Evolutionary conservation across 352 stramenopile genomes (phyloP), one percentile per base, ranked within the genome.

Genomic region (Thalassiosira mediterranea): DNA sequence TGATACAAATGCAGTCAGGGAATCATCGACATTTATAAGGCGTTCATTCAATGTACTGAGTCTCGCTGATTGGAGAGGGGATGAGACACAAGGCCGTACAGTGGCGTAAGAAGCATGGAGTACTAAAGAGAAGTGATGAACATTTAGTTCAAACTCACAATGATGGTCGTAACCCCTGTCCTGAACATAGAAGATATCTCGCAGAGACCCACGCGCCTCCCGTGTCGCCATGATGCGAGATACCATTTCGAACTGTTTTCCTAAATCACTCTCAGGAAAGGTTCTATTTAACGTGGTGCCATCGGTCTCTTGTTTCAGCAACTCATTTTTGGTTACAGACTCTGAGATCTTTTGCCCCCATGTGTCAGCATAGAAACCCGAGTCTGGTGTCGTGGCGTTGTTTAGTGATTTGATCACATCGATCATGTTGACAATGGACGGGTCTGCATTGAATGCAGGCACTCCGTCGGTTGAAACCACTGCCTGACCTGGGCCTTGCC

Each of bases 151-250:
- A 32, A 67, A 76, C 32, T 53, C n/a, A 17, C 26, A 21, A 72
- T 92, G 86, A 34, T 75, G 89, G 64, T 92, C 86, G 49, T 76
- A 90, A 5, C 83, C 75, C 29, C 64, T 71, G 42, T 81, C 58
- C 23, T 34, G 23, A 5, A 89, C 76, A 65, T 83, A 90, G 60
- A 90, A 93, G 13, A 87, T 67, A 53, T 87, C 78, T 23, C 81
- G 49, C 2, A 76, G 69, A 15, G 61, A 31, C 13, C 62, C 76
- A 32, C 86, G 58, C 3, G 26, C 21, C 37, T 65, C 34, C 17
- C 37, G n/a, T 3, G 76, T 74, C 52, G 76, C 52, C 48, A 91
- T 87, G 0, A 91, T 2, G 10, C 61, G 61, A 40, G 83, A n/a
- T n/a, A n/a, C n/a, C n/a, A n/a, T n/a, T n/a, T n/a, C n/a, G n/a